These are phyloP conservation scores for Heterobasidion annosum DNA, from an alignment of 1,284 basidiomycete species.

Conservation along the genomic window DNA sequence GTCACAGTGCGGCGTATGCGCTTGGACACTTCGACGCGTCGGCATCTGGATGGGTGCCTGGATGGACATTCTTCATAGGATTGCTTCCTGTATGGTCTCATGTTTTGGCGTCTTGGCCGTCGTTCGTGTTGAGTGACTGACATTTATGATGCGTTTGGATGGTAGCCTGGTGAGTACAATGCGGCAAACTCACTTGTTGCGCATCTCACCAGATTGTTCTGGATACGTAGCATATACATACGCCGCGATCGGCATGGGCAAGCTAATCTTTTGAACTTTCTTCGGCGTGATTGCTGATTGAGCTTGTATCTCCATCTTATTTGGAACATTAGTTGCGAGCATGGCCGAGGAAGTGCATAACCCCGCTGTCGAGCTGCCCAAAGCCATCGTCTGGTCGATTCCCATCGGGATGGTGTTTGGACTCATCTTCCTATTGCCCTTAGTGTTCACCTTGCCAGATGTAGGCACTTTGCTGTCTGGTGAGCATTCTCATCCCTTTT, in stretches of 20 bases:
- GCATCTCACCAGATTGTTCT: not conserved
- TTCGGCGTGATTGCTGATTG: too few species aligned
- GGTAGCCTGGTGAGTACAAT: conserved; percentile 25
- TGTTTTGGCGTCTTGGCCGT: too few species aligned
- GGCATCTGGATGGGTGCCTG: conserved; percentile 44
- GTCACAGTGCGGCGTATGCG: conserved; percentile 36
- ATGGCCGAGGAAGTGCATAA: conserved; percentile 61
- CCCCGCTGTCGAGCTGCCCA: conserved; percentile 46
- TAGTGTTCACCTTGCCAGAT: conserved; percentile 63
- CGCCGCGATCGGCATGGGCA: conserved; percentile 46
- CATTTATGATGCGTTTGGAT: not conserved
- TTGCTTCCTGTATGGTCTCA: conserved; percentile 33
- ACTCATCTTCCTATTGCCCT: conserved; percentile 55
- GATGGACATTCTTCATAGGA: conserved; percentile 49
- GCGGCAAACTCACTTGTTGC: not conserved
- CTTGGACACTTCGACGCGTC: conserved; percentile 39
- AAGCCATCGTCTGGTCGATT: conserved; percentile 51
- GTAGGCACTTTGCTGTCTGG: conserved; percentile 42
- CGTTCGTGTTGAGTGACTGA: too few species aligned
- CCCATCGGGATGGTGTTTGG: conserved; percentile 52
- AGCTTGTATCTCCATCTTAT: too few species aligned
- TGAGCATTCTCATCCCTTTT: conserved; percentile 13
- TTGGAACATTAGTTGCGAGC: conserved; percentile 30
- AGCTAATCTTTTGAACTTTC: conserved; percentile 4
- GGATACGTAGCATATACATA: conserved; percentile 33